phyloP scores from a whole-genome alignment of 2,329 filamentous ascomycete genomes.

The Apiospora arundinis region DNA sequence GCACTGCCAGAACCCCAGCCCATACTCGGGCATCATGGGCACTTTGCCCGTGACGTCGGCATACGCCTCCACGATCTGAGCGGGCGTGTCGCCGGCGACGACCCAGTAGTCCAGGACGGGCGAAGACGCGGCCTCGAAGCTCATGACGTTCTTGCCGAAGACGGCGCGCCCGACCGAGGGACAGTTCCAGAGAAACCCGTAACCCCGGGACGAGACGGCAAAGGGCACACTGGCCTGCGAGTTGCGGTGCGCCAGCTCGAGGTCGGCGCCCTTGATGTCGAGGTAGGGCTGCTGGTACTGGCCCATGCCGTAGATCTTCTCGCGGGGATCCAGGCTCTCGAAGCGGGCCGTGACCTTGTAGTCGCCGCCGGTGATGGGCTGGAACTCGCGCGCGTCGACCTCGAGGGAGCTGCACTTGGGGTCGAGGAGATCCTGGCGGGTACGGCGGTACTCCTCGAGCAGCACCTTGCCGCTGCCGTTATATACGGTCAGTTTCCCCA shows the following conservation, averaged over 20 bases:
- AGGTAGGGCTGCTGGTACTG: slow-evolving; percentile 71
- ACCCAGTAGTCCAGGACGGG: slow-evolving; percentile 68
- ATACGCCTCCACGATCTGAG: slow-evolving; percentile 63
- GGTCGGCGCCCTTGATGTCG: slow-evolving; percentile 66
- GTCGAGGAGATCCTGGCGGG: slow-evolving; percentile 56
- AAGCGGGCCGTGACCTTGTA: slow-evolving; percentile 65
- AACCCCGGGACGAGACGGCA: slow-evolving; percentile 63
- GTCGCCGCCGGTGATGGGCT: slow-evolving; percentile 55
- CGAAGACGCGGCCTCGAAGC: slow-evolving; percentile 66
- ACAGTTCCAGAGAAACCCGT: slow-evolving; percentile 72
- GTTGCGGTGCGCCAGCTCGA: slow-evolving; percentile 71
- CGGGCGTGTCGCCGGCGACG: slow-evolving; percentile 61
- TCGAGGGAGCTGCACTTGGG: slow-evolving; percentile 64
- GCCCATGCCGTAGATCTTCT: slow-evolving; percentile 73
- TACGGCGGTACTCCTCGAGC: slow-evolving; percentile 57
- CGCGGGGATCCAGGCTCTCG: slow-evolving; percentile 57
- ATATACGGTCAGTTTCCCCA: slow-evolving; percentile 57
- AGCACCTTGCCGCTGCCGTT: slow-evolving; percentile 52
- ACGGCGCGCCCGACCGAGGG: slow-evolving; percentile 66
- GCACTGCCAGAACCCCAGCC: slow-evolving; percentile 73
- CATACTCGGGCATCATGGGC: slow-evolving; percentile 73
- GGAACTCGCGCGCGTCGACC: slow-evolving; percentile 64
- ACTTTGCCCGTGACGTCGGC: slow-evolving; percentile 62
- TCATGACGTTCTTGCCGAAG: slow-evolving; percentile 65
- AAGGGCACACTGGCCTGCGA: slow-evolving; percentile 71